Conservation (phyloP, 73 alveolate species). For the Paramecium pentaurelia region DNA sequence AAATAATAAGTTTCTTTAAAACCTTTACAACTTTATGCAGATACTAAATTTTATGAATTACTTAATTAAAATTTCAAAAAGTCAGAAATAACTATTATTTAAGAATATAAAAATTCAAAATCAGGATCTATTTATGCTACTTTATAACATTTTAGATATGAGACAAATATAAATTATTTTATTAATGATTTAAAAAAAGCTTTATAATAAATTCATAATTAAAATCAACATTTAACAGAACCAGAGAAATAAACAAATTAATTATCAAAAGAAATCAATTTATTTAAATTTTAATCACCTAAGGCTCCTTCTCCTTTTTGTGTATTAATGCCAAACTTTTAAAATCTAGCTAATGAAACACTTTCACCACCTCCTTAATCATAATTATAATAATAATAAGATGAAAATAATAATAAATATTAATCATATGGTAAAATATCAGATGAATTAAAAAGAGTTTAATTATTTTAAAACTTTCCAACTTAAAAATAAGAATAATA, state of each 20-base stretch:
- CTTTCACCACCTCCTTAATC: not conserved
- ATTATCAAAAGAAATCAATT: not conserved
- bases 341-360: not conserved
- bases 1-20: not conserved
- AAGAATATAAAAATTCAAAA: not conserved
- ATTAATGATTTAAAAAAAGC: not conserved
- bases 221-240: not conserved
- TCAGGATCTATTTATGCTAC: not conserved
- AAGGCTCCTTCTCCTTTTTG: conserved; percentile 17
- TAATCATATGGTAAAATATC: not conserved
- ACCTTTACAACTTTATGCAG: not conserved
- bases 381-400: not conserved
- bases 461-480: not conserved
- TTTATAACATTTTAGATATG: not conserved
- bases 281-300: not conserved
- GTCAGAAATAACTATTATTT: not conserved
- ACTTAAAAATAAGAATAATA: not conserved
- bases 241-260: not conserved
- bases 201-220: not conserved
- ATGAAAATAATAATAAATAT: not conserved
- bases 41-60: not conserved
- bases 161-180: not conserved
- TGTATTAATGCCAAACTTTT: conserved; percentile 17
- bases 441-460: not conserved
- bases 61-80: not conserved